phyloP scores from a whole-genome alignment of 768 basidiomycete species.

The Pleurotus ostreatus region DNA sequence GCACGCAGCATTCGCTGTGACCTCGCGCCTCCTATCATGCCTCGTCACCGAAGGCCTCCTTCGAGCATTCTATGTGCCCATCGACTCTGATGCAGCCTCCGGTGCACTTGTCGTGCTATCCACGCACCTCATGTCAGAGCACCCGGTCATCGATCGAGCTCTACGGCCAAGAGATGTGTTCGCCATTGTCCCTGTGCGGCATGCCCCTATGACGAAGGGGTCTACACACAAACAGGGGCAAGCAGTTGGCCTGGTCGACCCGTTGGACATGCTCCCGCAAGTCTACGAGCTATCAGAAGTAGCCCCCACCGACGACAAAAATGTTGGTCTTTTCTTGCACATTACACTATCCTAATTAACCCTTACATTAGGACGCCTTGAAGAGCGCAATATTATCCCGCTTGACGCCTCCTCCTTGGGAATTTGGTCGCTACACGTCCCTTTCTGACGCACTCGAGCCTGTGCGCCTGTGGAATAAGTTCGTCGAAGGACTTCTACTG shows the following conservation, averaged over 20 bases:
- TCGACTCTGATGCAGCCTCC: conserved; percentile 18
- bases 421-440: conserved; percentile 24
- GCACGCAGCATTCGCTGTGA: conserved; percentile 42
- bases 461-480: conserved; percentile 36
- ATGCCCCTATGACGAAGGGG: conserved; percentile 38
- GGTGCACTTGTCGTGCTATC: conserved; percentile 38
- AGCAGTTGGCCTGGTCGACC: conserved; percentile 46
- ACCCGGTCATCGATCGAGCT: conserved; percentile 25
- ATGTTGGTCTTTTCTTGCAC: conserved; percentile 12
- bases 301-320: conserved; percentile 5
- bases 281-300: conserved; percentile 31
- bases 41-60: conserved; percentile 46
- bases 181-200: conserved; percentile 42
- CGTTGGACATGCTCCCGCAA: conserved; percentile 51
- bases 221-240: conserved; percentile 29
- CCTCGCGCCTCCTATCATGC: conserved; percentile 44
- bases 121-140: conserved; percentile 29
- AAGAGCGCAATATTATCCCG: conserved; percentile 25
- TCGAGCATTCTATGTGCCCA: conserved; percentile 35
- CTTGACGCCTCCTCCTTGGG: conserved; percentile 34
- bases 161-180: conserved; percentile 40
- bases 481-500: conserved; percentile 32
- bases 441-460: conserved; percentile 29
- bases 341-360: not conserved
- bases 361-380: conserved; percentile 18